Percentiles rank a stretch among this genome's conserved stretches.
Conservation (phyloP, 306 rosid genomes). For the Cucurbita moschata region DNA sequence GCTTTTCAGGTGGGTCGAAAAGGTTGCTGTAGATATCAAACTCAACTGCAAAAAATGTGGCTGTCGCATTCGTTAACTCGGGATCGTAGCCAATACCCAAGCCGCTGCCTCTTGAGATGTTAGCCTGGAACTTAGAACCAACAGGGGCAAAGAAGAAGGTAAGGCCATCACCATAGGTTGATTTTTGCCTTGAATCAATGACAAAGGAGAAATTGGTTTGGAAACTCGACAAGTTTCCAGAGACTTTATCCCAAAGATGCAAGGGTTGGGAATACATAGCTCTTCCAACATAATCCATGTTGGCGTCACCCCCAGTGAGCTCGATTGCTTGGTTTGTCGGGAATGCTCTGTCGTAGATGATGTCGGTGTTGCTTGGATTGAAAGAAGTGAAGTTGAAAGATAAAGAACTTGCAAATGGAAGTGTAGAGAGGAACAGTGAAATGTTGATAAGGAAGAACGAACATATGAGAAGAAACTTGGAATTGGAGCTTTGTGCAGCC, state of each 20-base stretch:
- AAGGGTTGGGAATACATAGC: constrained; percentile 16
- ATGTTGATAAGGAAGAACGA: not conserved
- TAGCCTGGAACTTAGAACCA: not conserved
- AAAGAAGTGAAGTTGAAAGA: constrained; percentile 4
- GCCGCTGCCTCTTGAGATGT: constrained; percentile 14
- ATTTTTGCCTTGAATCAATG: not conserved
- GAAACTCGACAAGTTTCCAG: constrained; percentile 24
- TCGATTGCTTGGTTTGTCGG: not conserved
- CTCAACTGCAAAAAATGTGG: constrained; percentile 27
- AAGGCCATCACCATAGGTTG: constrained; percentile 18
- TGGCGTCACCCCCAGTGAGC: not conserved
- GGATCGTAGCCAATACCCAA: constrained; percentile 20
- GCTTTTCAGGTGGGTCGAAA: constrained; percentile 11
- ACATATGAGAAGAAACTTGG: not conserved
- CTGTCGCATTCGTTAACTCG: no score
- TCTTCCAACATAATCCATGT: constrained; percentile 7
- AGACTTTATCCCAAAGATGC: constrained; percentile 25
- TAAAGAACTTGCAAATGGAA: not conserved
- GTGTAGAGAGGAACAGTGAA: not conserved
- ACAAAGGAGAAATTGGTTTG: constrained; percentile 24
- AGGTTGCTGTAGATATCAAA: constrained; percentile 14
- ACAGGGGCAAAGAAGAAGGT: constrained; percentile 32
- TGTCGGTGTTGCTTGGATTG: not conserved
- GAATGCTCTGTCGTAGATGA: not conserved
- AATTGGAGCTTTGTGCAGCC: not conserved